Evolutionary conservation across 2,329 filamentous ascomycete genomes (phyloP).

Genomic region (Fusarium sterilihyphosum): DNA sequence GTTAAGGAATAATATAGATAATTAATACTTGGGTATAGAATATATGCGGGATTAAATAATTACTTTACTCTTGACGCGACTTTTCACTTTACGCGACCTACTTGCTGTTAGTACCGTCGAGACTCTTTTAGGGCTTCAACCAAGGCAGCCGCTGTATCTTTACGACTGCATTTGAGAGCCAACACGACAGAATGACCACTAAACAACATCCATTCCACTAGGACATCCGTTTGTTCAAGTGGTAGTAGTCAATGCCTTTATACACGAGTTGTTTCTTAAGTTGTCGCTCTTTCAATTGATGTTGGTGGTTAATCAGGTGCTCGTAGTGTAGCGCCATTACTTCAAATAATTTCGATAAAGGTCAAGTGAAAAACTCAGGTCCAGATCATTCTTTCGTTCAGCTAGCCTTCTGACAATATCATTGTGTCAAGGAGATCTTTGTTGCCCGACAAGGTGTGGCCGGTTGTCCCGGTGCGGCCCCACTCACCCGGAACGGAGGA

Average conservation of each 20-base stretch:
- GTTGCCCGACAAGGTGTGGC: not conserved
- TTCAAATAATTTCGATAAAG: not conserved
- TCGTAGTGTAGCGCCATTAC: not conserved
- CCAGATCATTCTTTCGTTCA: not conserved
- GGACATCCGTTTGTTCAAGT: not conserved
- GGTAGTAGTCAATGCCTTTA: not conserved
- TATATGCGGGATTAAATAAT: not conserved
- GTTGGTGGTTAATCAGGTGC: not conserved
- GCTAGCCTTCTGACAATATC: not conserved
- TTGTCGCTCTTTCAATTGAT: not conserved
- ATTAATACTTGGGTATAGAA: too few relatives aligned
- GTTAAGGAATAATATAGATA: too few relatives aligned
- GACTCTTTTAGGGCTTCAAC: not conserved
- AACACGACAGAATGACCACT: not conserved
- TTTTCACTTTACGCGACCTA: slow-evolving; percentile 7
- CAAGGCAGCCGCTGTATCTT: not conserved
- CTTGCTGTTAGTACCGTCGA: not conserved
- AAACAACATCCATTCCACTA: not conserved
- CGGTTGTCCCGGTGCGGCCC: not conserved
- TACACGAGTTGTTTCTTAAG: not conserved
- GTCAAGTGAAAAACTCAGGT: not conserved
- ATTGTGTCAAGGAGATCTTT: not conserved
- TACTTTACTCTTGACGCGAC: slow-evolving; percentile 6
- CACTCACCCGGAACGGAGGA: not conserved
- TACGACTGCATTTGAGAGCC: not conserved